Evolutionary conservation across 345 rosid species (phyloP).

Genomic region (Moricandia moricandioides): DNA sequence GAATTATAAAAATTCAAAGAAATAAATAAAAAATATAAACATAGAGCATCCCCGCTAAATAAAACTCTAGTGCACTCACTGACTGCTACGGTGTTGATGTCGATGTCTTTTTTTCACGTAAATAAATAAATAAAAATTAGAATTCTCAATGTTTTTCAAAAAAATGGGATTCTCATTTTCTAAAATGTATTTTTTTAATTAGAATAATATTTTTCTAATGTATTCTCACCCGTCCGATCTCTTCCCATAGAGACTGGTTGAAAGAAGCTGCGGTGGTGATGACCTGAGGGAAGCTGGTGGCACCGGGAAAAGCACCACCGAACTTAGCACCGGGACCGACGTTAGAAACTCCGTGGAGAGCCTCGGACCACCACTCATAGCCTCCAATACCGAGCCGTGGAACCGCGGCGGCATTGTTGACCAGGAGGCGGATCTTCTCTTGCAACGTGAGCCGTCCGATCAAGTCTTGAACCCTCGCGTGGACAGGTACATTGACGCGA

Average conservation of each 20-base stretch:
- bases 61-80: slow-evolving; percentile 1
- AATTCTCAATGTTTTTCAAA: not conserved
- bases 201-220: slow-evolving; percentile 2
- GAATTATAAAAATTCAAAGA: not conserved
- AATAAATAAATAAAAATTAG: not conserved
- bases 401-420: slow-evolving; percentile 68
- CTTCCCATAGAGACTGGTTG: slow-evolving; percentile 78
- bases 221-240: slow-evolving; percentile 71
- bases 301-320: slow-evolving; percentile 64
- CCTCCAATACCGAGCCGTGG: slow-evolving; percentile 83
- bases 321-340: slow-evolving; percentile 74
- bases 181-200: not conserved
- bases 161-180: not conserved
- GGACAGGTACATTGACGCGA: slow-evolving; percentile 46
- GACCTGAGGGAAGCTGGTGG: slow-evolving; percentile 97
- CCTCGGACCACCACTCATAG: slow-evolving; percentile 99
- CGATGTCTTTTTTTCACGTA: slow-evolving; percentile 21
- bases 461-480: slow-evolving; percentile 70
- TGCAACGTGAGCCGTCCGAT: slow-evolving; percentile 70
- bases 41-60: slow-evolving; percentile 10
- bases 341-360: slow-evolving; percentile 85
- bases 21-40: not conserved
- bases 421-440: slow-evolving; percentile 73
- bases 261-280: slow-evolving; percentile 92
- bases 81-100: slow-evolving; percentile 13